A percentile compares a stretch with the other conserved stretches of the same genome.
These are phyloP conservation scores for Rhodotorula sphaerocarpa DNA, from an alignment of 768 basidiomycete species.

Conservation along the genomic window DNA sequence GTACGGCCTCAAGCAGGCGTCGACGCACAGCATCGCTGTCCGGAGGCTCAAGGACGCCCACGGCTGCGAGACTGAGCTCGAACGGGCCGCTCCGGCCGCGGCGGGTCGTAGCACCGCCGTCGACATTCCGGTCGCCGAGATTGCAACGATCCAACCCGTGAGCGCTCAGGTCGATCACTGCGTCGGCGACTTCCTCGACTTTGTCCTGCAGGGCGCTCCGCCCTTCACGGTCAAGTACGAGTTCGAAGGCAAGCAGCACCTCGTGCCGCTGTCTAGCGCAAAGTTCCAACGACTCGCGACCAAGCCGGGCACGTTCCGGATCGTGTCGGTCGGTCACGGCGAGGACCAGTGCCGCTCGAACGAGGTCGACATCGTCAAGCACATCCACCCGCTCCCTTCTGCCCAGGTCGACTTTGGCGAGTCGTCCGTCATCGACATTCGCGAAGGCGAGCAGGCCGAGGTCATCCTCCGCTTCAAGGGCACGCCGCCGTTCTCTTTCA, in stretches of 20 bases:
- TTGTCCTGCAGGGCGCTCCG: conserved; percentile 85
- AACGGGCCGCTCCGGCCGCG: conserved; percentile 38
- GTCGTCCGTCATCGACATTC: conserved; percentile 70
- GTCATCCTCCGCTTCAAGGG: conserved; percentile 84
- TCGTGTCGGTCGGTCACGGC: conserved; percentile 82
- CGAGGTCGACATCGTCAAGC: conserved; percentile 26
- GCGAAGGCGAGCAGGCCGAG: conserved; percentile 81
- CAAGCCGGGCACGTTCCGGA: conserved; percentile 70
- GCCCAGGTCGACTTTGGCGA: conserved; percentile 84
- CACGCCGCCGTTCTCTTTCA: conserved; percentile 92
- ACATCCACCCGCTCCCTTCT: conserved; percentile 71
- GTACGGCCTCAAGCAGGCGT: conserved; percentile 67
- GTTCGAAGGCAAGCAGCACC: conserved; percentile 64
- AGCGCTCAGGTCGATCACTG: conserved; percentile 73
- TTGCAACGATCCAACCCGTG: conserved; percentile 80
- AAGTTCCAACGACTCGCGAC: conserved; percentile 80
- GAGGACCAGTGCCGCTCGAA: conserved; percentile 67
- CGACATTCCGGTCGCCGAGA: conserved; percentile 77
- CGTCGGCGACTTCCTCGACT: conserved; percentile 79
- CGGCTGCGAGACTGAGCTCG: conserved; percentile 64
- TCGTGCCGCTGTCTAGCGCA: conserved; percentile 59
- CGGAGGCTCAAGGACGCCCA: conserved; percentile 71
- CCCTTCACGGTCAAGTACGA: conserved; percentile 84
- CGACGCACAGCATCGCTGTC: conserved; percentile 70
- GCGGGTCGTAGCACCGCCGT: conserved; percentile 1